Percentiles rank a stretch among this genome's conserved stretches.
These are phyloP conservation scores for Zasmidium cellare DNA, from an alignment of 2,329 filamentous ascomycete genomes.

Conservation along the genomic window DNA sequence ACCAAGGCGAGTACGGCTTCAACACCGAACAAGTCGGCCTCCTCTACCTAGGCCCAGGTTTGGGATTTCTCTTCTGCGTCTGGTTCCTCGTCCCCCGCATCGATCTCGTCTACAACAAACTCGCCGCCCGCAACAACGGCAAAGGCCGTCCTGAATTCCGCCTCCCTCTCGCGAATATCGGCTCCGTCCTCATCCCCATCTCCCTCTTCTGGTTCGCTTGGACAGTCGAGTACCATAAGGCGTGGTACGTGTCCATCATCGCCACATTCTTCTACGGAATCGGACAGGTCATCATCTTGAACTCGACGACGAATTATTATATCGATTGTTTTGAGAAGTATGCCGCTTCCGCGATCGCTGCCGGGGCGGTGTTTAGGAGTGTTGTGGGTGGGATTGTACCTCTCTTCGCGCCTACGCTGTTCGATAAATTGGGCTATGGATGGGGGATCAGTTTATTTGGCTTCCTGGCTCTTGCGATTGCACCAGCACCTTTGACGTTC, in stretches of 20 bases:
- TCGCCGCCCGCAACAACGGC: conserved; percentile 42
- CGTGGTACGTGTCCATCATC: conserved; percentile 44
- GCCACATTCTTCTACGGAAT: conserved; percentile 49
- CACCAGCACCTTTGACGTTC: conserved; percentile 52
- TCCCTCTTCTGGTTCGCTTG: conserved; percentile 48
- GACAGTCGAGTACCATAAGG: conserved; percentile 42
- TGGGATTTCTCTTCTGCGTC: conserved; percentile 46
- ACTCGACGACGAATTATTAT: conserved; percentile 57
- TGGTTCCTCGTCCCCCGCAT: conserved; percentile 50
- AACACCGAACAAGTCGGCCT: conserved; percentile 48
- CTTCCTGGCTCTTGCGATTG: conserved; percentile 46
- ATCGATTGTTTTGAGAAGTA: conserved; percentile 55
- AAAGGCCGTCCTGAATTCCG: conserved; percentile 46
- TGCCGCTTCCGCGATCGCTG: conserved; percentile 52
- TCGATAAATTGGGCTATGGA: conserved; percentile 49
- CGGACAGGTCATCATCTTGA: conserved; percentile 54
- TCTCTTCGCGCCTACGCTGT: conserved; percentile 45
- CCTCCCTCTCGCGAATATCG: conserved; percentile 48
- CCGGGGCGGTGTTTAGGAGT: conserved; percentile 49
- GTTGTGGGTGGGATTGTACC: conserved; percentile 50
- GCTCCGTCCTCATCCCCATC: conserved; percentile 44
- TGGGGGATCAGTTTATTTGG: conserved; percentile 54
- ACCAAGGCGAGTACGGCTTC: conserved; percentile 45
- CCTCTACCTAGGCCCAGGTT: conserved; percentile 46
- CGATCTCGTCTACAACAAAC: conserved; percentile 48